Evolutionary conservation across 257 asterid species (phyloP).

Genomic region (Solanum sejunctum): DNA sequence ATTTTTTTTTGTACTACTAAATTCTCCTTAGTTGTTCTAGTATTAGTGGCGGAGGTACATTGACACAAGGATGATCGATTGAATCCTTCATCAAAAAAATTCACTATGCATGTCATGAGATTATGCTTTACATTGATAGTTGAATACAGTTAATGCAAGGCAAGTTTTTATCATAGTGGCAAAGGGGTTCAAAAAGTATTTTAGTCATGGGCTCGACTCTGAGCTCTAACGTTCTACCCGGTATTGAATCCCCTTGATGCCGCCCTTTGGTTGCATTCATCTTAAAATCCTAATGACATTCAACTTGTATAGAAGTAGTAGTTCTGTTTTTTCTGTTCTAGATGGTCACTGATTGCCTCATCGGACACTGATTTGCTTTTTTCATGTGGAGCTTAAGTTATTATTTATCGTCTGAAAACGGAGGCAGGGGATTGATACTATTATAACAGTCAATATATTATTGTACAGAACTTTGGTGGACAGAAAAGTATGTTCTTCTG

Average conservation of each 20-base stretch:
- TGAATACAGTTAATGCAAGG: neutral
- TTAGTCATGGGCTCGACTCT: neutral
- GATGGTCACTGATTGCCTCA: neutral
- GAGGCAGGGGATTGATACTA: neutral
- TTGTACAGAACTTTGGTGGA: constrained; percentile 49
- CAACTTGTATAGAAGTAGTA: neutral
- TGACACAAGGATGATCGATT: neutral
- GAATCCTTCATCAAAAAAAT: neutral
- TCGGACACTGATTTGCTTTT: neutral
- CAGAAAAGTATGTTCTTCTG: constrained; percentile 60
- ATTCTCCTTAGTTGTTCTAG: neutral
- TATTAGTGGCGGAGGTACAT: neutral
- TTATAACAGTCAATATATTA: neutral
- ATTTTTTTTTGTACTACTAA: neutral
- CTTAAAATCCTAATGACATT: neutral
- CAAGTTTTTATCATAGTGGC: neutral
- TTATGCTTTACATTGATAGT: neutral
- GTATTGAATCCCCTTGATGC: neutral
- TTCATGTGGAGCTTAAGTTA: neutral
- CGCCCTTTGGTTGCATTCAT: neutral
- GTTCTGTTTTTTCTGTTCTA: neutral
- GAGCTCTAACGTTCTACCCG: neutral
- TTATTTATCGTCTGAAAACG: neutral
- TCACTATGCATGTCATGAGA: neutral
- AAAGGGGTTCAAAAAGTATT: neutral